These are phyloP conservation scores for Chloridella minuta DNA, from an alignment of 352 stramenopile species.

Conservation along the genomic window DNA sequence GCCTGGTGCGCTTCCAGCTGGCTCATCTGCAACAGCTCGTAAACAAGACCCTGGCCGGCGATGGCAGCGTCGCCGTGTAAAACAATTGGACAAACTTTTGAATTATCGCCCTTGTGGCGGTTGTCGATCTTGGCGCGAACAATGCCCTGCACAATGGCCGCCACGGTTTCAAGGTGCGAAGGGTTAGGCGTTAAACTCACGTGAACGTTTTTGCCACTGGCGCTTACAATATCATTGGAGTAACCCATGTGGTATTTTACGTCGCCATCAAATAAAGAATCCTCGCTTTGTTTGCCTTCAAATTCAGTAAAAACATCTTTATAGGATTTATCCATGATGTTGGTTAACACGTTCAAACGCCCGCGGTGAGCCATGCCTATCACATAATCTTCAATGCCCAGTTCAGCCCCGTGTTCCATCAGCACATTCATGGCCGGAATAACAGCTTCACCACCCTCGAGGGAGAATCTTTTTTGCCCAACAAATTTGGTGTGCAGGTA, in stretches of 20 bases:
- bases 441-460: slow-evolving; percentile 78
- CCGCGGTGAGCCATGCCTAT: slow-evolving; percentile 97
- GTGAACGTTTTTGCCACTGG: slow-evolving; percentile 59
- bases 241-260: slow-evolving; percentile 96
- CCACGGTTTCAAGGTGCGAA: slow-evolving; percentile 92
- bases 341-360: slow-evolving; percentile 82
- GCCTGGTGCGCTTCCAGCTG: slow-evolving; percentile 65
- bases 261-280: slow-evolving; percentile 29
- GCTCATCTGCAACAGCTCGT: slow-evolving; percentile 82
- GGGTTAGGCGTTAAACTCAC: slow-evolving; percentile 82
- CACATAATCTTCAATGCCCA: slow-evolving; percentile 75
- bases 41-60: slow-evolving; percentile 72
- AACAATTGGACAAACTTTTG: slow-evolving; percentile 68
- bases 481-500: too few relatives aligned
- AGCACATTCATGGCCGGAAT: slow-evolving; percentile 67
- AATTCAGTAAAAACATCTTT: slow-evolving; percentile 85
- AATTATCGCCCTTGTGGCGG: slow-evolving; percentile 36
- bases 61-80: slow-evolving; percentile 93
- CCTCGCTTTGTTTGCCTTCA: slow-evolving; percentile 14
- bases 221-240: slow-evolving; percentile 68
- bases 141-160: slow-evolving; percentile 79
- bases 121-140: slow-evolving; percentile 78
- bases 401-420: slow-evolving; percentile 60
- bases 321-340: slow-evolving; percentile 83
- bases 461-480: slow-evolving; percentile 64